Base-by-base conservation (phyloP, 2,329 filamentous ascomycete genomes). In the Alternaria sp. region DNA sequence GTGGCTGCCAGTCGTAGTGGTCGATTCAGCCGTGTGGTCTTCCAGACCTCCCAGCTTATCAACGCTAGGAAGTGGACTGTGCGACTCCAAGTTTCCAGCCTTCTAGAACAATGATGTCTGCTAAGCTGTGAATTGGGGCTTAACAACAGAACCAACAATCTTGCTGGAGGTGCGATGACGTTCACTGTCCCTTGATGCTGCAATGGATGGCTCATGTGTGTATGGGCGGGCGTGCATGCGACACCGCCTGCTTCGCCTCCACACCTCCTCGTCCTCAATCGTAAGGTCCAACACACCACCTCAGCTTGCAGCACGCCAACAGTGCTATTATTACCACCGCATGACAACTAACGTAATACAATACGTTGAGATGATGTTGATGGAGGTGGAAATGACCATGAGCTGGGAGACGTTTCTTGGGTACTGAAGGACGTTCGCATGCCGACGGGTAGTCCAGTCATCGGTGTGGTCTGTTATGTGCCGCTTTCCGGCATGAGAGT, bases 181-280 rank as follows among this genome's bases (percentile, higher is more conserved):
- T 36, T 25, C 19, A n/a, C 23, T 52, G 49, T 36, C 17, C 49
- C 30, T 52, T 52, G 32, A 10, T 36, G 8, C 28, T 6, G 13
- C 30, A 52, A 4, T 19, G 13, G 13, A 9, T 49, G 17, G 44
- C 28, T 30, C 55, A 43, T 23, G 30, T 57, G n/a, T 25, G 17
- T 30, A 25, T 23, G 23, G 10, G 21, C 17, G n/a, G n/a, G 49
- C 49, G 17, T 59, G 43, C 57, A 49, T 59, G 28, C 50, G 43
- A 46, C 17, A 23, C 13, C 45, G 30, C 32, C 19, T 47, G 21
- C 58, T 60, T 40, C 30, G 58, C 58, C 51, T 44, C 52, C 58
- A 59, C 57, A 47, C 19, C 11, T 44, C 19, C 7, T 36, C 17
- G 6, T 32, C 47, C 36, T 19, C 44, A 25, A 57, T 56, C 13